Evolutionary conservation across 306 rosid species (phyloP), one percentile per base, ranked within the genome.

Genomic region (Vigna radiata): DNA sequence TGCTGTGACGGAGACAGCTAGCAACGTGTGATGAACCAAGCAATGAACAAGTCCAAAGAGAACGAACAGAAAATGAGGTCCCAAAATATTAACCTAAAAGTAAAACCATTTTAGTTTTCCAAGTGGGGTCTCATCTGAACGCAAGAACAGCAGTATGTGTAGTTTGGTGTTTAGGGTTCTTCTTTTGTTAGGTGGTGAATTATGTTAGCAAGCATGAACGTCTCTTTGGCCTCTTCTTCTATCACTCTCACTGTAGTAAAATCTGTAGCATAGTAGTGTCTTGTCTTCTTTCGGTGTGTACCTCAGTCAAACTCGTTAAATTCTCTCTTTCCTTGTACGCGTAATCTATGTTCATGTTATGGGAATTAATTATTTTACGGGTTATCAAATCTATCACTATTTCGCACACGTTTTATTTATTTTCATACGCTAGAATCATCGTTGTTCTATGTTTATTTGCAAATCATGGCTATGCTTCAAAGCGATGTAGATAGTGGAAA

Each of bases 321-420:
- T 46, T 70, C 76, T 71, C 60, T 82, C 66, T 82, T 76, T 33
- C 25, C 15, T 12, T 49, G 46, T 48, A 23, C 70, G 39, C 59
- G 39, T 17, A 44, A 56, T 58, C 27, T 62, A 18, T 74, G 44
- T 52, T 61, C 55, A 49, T 69, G 68, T 19, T 3, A 48, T 48
- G 70, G 50, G 25, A 64, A 63, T 67, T 62, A 55, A 44, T 80
- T 47, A 46, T 46, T 75, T 46, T 55, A 77, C 55, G 13, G 6
- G 63, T 52, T 61, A 21, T 19, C 55, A 25, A 41, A 19, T 52
- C 37, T 62, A 43, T 65, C 64, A 65, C 36, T 70, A 15, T n/a
- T 21, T 11, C 13, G n/a, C 36, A 25, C 61, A 12, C 11, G 27
- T 25, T 36, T 36, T 55, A 9, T 2, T 73, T 72, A 8, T 19